Evolutionary conservation across 1,284 basidiomycete species (phyloP).

Genomic region (Trametes versicolor): DNA sequence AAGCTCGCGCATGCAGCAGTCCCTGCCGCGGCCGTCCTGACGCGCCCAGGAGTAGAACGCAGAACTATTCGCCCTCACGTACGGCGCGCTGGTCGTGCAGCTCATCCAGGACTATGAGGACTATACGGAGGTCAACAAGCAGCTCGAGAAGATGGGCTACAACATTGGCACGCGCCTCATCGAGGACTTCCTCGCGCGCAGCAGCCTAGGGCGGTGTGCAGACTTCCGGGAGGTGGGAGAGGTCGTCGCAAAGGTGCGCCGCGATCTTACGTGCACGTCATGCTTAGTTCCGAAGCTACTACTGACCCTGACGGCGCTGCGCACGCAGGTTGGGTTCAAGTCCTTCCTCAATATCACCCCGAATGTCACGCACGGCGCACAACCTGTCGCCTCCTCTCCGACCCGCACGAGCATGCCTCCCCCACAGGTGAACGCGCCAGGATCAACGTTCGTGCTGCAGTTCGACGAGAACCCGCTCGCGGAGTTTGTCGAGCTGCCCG

Average conservation of each 20-base stretch:
- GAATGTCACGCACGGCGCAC: constrained; percentile 73
- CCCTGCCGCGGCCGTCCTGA: constrained; percentile 36
- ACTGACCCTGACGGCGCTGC: not conserved
- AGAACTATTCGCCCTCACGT: constrained; percentile 97
- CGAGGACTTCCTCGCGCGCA: constrained; percentile 97
- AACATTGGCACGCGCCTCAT: constrained; percentile 97
- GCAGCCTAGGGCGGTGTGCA: constrained; percentile 84
- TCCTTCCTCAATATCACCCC: constrained; percentile 97
- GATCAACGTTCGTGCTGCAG: constrained; percentile 81
- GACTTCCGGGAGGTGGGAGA: constrained; percentile 96
- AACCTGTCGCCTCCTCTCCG: constrained; percentile 56
- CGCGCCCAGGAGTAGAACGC: constrained; percentile 74
- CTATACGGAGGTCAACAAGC: constrained; percentile 89
- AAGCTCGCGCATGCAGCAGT: constrained; percentile 41
- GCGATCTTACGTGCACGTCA: not conserved
- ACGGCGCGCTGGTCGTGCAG: constrained; percentile 97
- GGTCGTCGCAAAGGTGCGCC: constrained; percentile 84
- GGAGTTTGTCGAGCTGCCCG: constrained; percentile 97
- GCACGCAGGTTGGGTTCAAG: constrained; percentile 93
- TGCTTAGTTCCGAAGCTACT: not conserved
- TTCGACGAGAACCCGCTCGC: constrained; percentile 97
- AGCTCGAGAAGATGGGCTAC: constrained; percentile 95
- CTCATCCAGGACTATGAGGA: constrained; percentile 99
- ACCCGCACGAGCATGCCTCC: constrained; percentile 53
- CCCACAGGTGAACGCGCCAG: constrained; percentile 47